Conservation (phyloP, 2,329 filamentous ascomycete species). For the Fusarium domesticum region DNA sequence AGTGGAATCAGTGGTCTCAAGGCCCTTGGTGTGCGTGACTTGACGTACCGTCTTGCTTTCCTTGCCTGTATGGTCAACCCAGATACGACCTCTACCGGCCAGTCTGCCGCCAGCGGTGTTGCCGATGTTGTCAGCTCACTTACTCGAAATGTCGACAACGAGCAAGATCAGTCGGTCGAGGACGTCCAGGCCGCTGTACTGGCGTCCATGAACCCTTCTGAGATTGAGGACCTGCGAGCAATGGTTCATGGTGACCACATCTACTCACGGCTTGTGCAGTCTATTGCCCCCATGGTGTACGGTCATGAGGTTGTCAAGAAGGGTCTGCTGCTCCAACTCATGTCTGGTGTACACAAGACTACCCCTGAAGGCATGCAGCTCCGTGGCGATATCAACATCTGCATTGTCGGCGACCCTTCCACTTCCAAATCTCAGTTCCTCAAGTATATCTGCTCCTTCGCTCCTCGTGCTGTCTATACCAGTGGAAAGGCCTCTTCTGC, state of each 20-base stretch:
- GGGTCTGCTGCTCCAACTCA: constrained; percentile 85
- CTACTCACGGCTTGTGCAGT: constrained; percentile 88
- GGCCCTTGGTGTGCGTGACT: constrained; percentile 85
- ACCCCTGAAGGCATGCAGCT: constrained; percentile 94
- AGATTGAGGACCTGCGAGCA: constrained; percentile 85
- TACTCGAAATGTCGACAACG: constrained; percentile 59
- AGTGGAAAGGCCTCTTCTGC: constrained; percentile 97
- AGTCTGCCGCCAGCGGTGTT: constrained; percentile 60
- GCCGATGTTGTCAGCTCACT: constrained; percentile 82
- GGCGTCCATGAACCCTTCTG: constrained; percentile 76
- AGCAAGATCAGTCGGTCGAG: constrained; percentile 70
- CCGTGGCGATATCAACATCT: constrained; percentile 97
- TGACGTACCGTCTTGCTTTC: constrained; percentile 96
- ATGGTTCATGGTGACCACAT: constrained; percentile 97
- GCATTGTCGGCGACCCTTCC: constrained; percentile 93
- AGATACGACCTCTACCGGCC: constrained; percentile 77
- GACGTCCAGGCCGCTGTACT: constrained; percentile 85
- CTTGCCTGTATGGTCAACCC: constrained; percentile 93
- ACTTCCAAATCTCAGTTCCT: constrained; percentile 98
- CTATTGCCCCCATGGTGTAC: constrained; percentile 94
- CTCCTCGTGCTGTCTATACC: constrained; percentile 96
- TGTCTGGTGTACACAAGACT: constrained; percentile 91
- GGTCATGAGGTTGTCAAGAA: constrained; percentile 98
- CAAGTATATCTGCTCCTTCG: constrained; percentile 95
- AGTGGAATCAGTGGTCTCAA: constrained; percentile 86